Evolutionary conservation across 371 early-diverging fungal species (phyloP), one percentile per base, ranked within the genome.

Genomic region (Umbelopsis sp.): DNA sequence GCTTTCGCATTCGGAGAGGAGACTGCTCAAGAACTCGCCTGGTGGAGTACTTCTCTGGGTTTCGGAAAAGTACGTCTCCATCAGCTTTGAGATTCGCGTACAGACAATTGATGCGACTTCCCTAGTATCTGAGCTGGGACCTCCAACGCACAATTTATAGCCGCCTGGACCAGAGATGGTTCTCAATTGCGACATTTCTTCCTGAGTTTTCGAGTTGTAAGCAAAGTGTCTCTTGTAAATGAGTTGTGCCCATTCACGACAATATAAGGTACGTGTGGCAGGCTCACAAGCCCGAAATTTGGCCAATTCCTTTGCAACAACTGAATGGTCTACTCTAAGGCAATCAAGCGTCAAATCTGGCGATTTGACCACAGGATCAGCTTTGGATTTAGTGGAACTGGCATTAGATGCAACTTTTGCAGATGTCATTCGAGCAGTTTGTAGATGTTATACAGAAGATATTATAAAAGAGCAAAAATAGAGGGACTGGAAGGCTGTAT

Each of bases 221-320:
- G 77, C 75, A 71, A 86, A 87, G 29, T 85, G 89, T 76, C 90
- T 91, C 69, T 91, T 89, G 72, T 93, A 92, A 16, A 93, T 89
- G 77, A 82, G 90, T 66, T 87, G 89, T 29, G 92, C 90, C 94
- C 94, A 94, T 75, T 94, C 94, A 51, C 94, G 91, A 69, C 94
- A 94, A 68, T 90, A 93, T 57, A 90, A 86, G 74, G 91, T 90
- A 63, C 89, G 87, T 44, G 83, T 87, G 65, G 87, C 88, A 70
- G 78, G 77, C 68, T 93, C 92, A 69, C 94, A 94, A 4, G 93
- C 86, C 35, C 94, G 80, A 65, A 91, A 93, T 62, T 91, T 83
- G 12, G 82, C 75, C 52, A 93, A 70, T 73, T 94, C 93, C 70
- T 94, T 94, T 25, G 90, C 83, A 53, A 93, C 80, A 12, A 78